phyloP scores from a whole-genome alignment of 257 asterid genomes.

The Jaltomata sinuosa region DNA sequence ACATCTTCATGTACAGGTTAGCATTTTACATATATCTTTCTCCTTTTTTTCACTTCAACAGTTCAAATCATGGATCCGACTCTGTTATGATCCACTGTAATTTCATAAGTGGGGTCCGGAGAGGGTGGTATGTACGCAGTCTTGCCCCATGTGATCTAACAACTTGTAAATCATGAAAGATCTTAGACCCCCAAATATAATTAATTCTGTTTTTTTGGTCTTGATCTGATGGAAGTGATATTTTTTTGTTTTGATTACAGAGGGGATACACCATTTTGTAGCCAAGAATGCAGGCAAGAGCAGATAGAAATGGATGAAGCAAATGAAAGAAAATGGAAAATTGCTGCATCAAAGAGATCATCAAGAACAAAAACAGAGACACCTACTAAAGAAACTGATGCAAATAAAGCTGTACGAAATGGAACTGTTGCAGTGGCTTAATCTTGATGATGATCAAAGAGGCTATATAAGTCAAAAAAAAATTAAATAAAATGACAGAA shows the following conservation, averaged over 20 bases:
- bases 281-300: slow-evolving; percentile 90
- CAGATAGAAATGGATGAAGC: slow-evolving; percentile 94
- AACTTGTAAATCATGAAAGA: background rate
- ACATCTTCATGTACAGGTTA: slow-evolving; percentile 97
- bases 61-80: background rate
- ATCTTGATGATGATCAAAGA: background rate
- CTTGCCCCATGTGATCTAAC: no score
- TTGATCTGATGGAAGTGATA: background rate
- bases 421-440: slow-evolving; percentile 77
- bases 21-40: background rate
- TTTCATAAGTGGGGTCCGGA: background rate
- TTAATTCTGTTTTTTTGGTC: background rate
- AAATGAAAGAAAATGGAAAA: slow-evolving; percentile 47
- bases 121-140: no score
- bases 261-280: slow-evolving; percentile 87
- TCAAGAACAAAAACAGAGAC: slow-evolving; percentile 15
- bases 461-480: background rate
- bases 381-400: slow-evolving; percentile 39
- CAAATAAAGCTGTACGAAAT: slow-evolving; percentile 44
- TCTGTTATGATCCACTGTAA: background rate
- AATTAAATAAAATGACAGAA: background rate
- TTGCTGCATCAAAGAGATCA: slow-evolving; percentile 52
- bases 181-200: background rate
- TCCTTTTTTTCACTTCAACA: background rate
- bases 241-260: slow-evolving; percentile 29